A percentile compares a stretch with the other conserved stretches of the same genome.
Conservation (phyloP, 164 flowering plant genomes). For the Vitis rotundifolia region DNA sequence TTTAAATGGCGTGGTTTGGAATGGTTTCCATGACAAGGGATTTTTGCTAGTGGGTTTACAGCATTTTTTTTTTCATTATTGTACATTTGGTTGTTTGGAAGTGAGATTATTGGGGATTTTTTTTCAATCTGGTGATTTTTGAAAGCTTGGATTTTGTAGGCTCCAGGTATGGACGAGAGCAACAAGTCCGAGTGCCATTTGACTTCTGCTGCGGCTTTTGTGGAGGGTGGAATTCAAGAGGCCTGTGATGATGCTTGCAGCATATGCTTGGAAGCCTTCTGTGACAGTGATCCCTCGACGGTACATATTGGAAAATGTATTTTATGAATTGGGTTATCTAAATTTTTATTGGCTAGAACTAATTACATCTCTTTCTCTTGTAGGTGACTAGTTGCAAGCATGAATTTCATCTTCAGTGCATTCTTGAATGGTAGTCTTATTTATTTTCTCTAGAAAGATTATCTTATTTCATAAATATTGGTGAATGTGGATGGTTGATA, state of each 20-base stretch:
- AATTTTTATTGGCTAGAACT: no score
- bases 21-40: no score
- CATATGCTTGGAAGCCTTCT: slow-evolving; percentile 88
- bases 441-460: no score
- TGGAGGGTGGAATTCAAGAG: slow-evolving; percentile 95
- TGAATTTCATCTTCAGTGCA: slow-evolving; percentile 97
- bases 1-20: no score
- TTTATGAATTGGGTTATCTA: neutral
- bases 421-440: slow-evolving; percentile 77
- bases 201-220: slow-evolving; percentile 93
- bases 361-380: slow-evolving; percentile 6
- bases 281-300: slow-evolving; percentile 87
- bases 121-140: no score
- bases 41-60: no score
- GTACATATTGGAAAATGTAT: slow-evolving; percentile 26
- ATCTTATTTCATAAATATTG: no score
- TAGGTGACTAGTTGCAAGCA: slow-evolving; percentile 96
- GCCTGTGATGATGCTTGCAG: slow-evolving; percentile 99
- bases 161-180: slow-evolving; percentile 52
- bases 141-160: slow-evolving; percentile 16
- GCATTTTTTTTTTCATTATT: no score
- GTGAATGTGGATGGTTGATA: no score
- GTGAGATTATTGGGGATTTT: no score
- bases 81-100: no score
- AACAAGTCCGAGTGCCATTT: slow-evolving; percentile 53